Evolutionary conservation across 2,329 filamentous ascomycete genomes (phyloP).

Genomic region (Pseudomassariella vexata): DNA sequence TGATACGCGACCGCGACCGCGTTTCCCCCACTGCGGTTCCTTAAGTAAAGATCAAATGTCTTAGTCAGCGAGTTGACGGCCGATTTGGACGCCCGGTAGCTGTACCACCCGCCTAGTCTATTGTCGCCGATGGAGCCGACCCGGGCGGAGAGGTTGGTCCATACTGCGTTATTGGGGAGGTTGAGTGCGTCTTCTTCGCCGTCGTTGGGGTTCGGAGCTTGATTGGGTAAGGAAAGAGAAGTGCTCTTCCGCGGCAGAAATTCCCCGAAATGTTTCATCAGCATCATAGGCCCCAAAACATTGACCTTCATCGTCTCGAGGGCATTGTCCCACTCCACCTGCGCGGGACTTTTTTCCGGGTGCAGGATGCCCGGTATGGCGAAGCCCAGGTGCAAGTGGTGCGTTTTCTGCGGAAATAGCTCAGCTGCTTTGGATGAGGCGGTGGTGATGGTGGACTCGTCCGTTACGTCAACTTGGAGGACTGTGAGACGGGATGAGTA

Average conservation of each 20-base stretch:
- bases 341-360: constrained; percentile 64
- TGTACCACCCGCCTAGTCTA: constrained; percentile 72
- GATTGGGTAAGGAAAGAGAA: constrained; percentile 16
- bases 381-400: constrained; percentile 64
- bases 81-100: constrained; percentile 71
- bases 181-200: constrained; percentile 11
- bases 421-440: constrained; percentile 45
- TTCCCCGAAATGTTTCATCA: constrained; percentile 68
- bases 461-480: constrained; percentile 39
- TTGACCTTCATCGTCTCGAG: constrained; percentile 71
- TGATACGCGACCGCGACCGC: constrained; percentile 68
- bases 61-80: constrained; percentile 67
- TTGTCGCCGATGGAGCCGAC: constrained; percentile 74
- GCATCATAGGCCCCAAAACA: constrained; percentile 65
- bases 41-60: constrained; percentile 64
- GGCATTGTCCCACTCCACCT: constrained; percentile 56
- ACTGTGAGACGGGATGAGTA: constrained; percentile 14
- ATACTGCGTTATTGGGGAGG: constrained; percentile 52
- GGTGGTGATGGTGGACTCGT: constrained; percentile 57
- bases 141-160: constrained; percentile 72
- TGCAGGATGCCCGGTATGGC: constrained; percentile 66
- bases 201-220: constrained; percentile 10
- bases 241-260: constrained; percentile 60
- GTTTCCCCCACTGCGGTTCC: constrained; percentile 48
- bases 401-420: constrained; percentile 42